phyloP scores from a whole-genome alignment of 192 early-diverging fungal species.

The Umbelopsis isabellina region DNA sequence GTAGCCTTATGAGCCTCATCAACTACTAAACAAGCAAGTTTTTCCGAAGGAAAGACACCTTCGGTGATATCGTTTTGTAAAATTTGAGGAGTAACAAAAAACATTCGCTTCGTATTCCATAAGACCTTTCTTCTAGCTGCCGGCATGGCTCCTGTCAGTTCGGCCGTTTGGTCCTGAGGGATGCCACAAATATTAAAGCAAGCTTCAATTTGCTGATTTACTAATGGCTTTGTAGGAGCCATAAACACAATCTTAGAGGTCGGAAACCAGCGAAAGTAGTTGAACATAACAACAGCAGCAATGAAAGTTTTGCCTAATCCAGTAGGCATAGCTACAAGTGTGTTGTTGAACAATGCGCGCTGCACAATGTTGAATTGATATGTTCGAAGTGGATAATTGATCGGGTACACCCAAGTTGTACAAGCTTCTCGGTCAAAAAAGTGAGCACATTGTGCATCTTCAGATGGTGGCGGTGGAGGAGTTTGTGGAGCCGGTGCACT shows the following conservation, averaged over 20 bases:
- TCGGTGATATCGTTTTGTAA: conserved; percentile 82
- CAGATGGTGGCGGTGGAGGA: conserved; percentile 25
- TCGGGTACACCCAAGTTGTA: conserved; percentile 77
- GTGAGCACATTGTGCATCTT: conserved; percentile 45
- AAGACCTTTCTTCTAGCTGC: conserved; percentile 45
- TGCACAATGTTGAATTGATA: conserved; percentile 91
- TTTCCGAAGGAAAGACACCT: conserved; percentile 65
- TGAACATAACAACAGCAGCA: conserved; percentile 93
- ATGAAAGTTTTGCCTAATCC: conserved; percentile 96
- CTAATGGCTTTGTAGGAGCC: conserved; percentile 91
- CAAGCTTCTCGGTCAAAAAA: conserved; percentile 49
- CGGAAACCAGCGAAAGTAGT: conserved; percentile 92
- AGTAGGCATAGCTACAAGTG: conserved; percentile 81
- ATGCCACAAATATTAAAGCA: conserved; percentile 84
- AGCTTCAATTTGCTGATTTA: conserved; percentile 89
- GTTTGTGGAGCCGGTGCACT: conserved; percentile 3
- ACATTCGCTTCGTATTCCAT: conserved; percentile 74
- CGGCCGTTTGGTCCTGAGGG: conserved; percentile 59
- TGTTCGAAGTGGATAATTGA: conserved; percentile 70
- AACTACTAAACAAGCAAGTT: conserved; percentile 75
- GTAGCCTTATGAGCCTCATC: conserved; percentile 93
- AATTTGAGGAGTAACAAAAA: conserved; percentile 89
- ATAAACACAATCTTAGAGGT: conserved; percentile 83
- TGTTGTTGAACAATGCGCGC: conserved; percentile 78
- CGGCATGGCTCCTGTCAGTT: conserved; percentile 70